Evolutionary conservation across 179 eudicot genomes (phyloP).

Genomic region (Patellifolia procumbens): DNA sequence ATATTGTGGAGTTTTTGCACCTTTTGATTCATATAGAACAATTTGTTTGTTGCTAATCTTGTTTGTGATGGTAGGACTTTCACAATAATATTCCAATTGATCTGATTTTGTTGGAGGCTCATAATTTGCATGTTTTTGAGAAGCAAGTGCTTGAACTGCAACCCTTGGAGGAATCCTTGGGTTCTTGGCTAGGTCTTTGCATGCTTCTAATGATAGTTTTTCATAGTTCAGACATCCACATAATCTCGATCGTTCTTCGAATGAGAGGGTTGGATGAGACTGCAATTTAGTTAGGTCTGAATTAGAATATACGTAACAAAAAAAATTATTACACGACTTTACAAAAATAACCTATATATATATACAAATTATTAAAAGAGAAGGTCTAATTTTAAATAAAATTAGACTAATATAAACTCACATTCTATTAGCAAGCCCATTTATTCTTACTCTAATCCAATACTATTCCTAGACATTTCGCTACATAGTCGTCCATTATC

Average conservation of each 20-base stretch:
- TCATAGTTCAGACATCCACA: conserved; percentile 73
- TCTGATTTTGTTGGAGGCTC: conserved; percentile 31
- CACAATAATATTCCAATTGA: conserved; percentile 28
- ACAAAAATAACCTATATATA: too few relatives aligned
- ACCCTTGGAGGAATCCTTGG: conserved; percentile 77
- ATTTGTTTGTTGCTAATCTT: conserved; percentile 16
- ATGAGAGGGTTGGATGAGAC: conserved; percentile 66
- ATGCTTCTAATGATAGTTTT: conserved; percentile 72
- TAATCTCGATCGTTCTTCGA: conserved; percentile 65
- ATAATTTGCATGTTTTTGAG: conserved; percentile 45
- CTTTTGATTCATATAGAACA: conserved; percentile 17
- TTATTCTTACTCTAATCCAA: too few relatives aligned
- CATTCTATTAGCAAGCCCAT: too few relatives aligned
- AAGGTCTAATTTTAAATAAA: too few relatives aligned
- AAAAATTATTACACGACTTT: neutral
- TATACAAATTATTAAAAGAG: too few relatives aligned
- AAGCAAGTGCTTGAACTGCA: conserved; percentile 84
- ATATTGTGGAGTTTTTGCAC: neutral
- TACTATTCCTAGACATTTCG: too few relatives aligned
- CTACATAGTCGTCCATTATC: too few relatives aligned
- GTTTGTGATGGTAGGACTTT: conserved; percentile 18
- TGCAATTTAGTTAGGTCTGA: conserved; percentile 25
- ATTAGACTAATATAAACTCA: too few relatives aligned
- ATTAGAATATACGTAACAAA: neutral
- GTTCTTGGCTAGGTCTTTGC: conserved; percentile 84